These are phyloP conservation scores for Didymellaceae sp. DNA, from an alignment of 2,329 filamentous ascomycete genomes.

Conservation along the genomic window DNA sequence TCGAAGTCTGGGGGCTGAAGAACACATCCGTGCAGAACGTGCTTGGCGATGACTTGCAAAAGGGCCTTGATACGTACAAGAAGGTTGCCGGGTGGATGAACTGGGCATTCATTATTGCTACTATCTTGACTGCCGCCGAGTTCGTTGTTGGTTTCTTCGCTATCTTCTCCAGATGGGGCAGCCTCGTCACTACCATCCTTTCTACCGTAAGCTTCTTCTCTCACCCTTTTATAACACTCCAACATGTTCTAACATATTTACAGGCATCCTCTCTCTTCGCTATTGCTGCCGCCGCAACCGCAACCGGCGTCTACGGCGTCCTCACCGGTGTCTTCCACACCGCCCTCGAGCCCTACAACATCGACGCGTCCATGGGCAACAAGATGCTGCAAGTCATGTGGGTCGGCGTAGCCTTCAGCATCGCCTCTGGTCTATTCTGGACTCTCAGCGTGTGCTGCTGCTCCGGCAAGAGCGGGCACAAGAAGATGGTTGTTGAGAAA, in stretches of 20 bases:
- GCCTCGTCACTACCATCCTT: constrained; percentile 81
- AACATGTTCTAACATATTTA: constrained; percentile 34
- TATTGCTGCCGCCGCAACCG: constrained; percentile 71
- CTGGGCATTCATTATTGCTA: constrained; percentile 77
- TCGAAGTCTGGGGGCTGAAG: constrained; percentile 71
- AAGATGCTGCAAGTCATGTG: constrained; percentile 76
- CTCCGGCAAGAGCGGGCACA: constrained; percentile 64
- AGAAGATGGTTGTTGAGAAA: constrained; percentile 62
- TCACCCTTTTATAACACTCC: constrained; percentile 29
- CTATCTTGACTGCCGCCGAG: constrained; percentile 72
- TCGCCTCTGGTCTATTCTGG: constrained; percentile 87
- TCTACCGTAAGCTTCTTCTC: constrained; percentile 63
- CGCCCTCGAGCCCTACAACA: constrained; percentile 73
- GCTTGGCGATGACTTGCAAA: constrained; percentile 70
- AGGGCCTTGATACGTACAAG: constrained; percentile 75
- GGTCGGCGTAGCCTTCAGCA: constrained; percentile 78
- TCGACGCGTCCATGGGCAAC: constrained; percentile 70
- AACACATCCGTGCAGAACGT: constrained; percentile 56
- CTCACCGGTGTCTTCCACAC: constrained; percentile 73
- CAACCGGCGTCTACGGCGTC: constrained; percentile 75
- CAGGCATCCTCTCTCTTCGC: constrained; percentile 63
- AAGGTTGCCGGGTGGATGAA: constrained; percentile 82
- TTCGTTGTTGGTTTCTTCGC: constrained; percentile 81
- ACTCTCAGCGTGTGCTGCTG: constrained; percentile 91
- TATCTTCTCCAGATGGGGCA: constrained; percentile 81